Conservation (phyloP, 768 basidiomycete species). For the Amanita pseudoporphyria region DNA sequence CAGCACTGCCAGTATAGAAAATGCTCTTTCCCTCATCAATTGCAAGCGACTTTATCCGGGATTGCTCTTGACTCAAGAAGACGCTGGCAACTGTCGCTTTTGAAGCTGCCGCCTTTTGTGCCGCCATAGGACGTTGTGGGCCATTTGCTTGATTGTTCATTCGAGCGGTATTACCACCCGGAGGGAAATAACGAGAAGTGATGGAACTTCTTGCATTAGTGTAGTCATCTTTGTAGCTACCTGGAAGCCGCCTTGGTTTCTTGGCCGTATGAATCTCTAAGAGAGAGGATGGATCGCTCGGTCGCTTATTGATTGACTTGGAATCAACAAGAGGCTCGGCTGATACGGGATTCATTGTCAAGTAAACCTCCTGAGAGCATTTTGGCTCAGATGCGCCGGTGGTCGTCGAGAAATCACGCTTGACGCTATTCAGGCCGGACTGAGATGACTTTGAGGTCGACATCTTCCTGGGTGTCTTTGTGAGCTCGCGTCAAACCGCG, state of each 20-base stretch:
- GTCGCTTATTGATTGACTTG: constrained; percentile 30
- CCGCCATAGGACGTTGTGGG: constrained; percentile 7
- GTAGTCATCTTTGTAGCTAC: constrained; percentile 32
- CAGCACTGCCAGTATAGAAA: constrained; percentile 97
- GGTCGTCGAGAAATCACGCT: constrained; percentile 51
- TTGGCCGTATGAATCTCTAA: constrained; percentile 26
- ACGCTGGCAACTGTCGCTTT: constrained; percentile 32
- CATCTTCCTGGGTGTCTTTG: neutral
- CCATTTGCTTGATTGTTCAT: neutral
- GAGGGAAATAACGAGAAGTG: constrained; percentile 22
- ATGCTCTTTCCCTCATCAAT: constrained; percentile 54
- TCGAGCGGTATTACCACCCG: neutral
- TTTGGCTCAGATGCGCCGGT: constrained; percentile 16
- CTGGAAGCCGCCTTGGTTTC: constrained; percentile 48
- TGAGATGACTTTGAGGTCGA: constrained; percentile 16
- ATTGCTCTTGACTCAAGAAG: constrained; percentile 80
- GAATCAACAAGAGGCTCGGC: constrained; percentile 7
- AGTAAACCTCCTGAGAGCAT: constrained; percentile 34
- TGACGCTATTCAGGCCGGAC: constrained; percentile 54
- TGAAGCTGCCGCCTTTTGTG: constrained; percentile 11
- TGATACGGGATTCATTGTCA: constrained; percentile 15
- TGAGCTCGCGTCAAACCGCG: constrained; percentile 2
- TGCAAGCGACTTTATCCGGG: constrained; percentile 71
- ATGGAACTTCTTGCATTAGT: constrained; percentile 10
- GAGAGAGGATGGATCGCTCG: constrained; percentile 18